Evolutionary conservation across 352 stramenopile species (phyloP).

Genomic region (Albugo candida): DNA sequence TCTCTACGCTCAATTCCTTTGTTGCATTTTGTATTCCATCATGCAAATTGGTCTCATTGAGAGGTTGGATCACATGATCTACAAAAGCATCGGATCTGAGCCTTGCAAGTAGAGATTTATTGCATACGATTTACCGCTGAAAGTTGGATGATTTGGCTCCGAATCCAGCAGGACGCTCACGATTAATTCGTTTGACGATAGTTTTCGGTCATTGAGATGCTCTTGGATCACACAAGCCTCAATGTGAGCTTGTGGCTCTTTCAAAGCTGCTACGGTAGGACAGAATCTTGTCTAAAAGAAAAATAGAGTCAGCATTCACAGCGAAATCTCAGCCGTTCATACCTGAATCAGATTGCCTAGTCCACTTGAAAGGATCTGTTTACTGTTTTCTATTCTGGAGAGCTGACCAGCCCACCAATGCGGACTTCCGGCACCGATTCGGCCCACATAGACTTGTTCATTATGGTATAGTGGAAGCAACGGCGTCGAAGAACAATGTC

Average conservation of each 20-base stretch:
- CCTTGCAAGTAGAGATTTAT: too few species aligned
- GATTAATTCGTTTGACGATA: not conserved
- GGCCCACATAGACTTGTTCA: not conserved
- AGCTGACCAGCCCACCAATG: constrained; percentile 52
- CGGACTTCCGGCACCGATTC: constrained; percentile 31
- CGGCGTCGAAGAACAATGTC: too few species aligned
- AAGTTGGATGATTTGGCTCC: too few species aligned
- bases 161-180: not conserved
- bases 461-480: too few species aligned
- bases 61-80: constrained; percentile 2
- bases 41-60: too few species aligned
- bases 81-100: not conserved
- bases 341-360: constrained; percentile 45
- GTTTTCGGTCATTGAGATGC: constrained; percentile 4
- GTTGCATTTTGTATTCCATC: too few species aligned
- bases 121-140: too few species aligned
- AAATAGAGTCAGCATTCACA: not conserved
- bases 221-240: constrained; percentile 25
- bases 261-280: not conserved
- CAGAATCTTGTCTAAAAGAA: not conserved
- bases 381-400: constrained; percentile 36
- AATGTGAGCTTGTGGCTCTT: constrained; percentile 3
- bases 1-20: constrained; percentile 8
- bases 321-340: not conserved
- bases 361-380: constrained; percentile 16